A percentile compares a stretch with the other conserved stretches of the same genome.
phyloP scores from a whole-genome alignment of 1,284 basidiomycete genomes.

The Nidula niveotomentosa region DNA sequence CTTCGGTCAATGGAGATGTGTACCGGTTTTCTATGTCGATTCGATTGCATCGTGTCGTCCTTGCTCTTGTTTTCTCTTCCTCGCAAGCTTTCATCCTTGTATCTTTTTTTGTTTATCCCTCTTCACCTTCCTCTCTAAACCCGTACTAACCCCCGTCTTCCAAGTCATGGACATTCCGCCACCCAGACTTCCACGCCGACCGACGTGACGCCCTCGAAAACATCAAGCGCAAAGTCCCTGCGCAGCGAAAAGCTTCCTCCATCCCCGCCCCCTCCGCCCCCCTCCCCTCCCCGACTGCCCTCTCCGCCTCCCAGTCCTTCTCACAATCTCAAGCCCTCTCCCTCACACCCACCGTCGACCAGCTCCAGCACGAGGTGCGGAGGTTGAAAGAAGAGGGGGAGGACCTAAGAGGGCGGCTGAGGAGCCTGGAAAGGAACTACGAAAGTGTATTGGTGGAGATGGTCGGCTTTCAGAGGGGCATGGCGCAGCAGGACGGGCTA shows the following conservation, averaged over 20 bases:
- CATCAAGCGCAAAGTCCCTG: constrained; percentile 91
- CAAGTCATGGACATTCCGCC: constrained; percentile 94
- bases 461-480: constrained; percentile 80
- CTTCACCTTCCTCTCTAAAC: neutral
- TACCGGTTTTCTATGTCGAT: too few relatives aligned
- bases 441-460: constrained; percentile 80
- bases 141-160: neutral
- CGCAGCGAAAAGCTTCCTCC: constrained; percentile 53
- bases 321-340: constrained; percentile 7
- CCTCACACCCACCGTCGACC: constrained; percentile 16
- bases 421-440: constrained; percentile 68
- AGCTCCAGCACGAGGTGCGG: constrained; percentile 47
- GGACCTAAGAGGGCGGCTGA: constrained; percentile 46
- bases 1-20: too few relatives aligned
- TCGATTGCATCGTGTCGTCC: too few relatives aligned
- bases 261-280: constrained; percentile 21
- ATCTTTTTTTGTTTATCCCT: neutral
- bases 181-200: constrained; percentile 92
- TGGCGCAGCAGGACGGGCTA: constrained; percentile 83
- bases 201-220: constrained; percentile 86
- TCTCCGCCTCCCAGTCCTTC: constrained; percentile 20
- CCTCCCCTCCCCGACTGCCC: constrained; percentile 13
- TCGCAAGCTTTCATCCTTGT: too few relatives aligned
- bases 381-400: constrained; percentile 51
- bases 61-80: too few relatives aligned